Base-by-base conservation (phyloP, 805 yeast genomes). In the Kazachstania taianensis region DNA sequence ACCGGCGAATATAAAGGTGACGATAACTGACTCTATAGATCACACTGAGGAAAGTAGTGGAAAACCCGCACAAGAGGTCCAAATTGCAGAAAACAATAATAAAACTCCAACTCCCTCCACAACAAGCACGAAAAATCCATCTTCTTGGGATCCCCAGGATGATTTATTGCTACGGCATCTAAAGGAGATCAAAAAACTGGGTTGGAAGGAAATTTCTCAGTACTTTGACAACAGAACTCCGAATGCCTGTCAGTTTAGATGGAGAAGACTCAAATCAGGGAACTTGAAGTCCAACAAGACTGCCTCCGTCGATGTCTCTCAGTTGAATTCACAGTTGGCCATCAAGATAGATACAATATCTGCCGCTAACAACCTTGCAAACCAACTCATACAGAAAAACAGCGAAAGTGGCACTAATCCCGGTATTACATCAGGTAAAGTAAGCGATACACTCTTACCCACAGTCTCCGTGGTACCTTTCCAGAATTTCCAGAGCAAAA, bases 141-240 rank as follows among this genome's bases (percentile, higher is more conserved):
- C 75, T 4, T 71, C 89, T 0, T 82, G 94, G 94, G 79, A 82
- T 33, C 78, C 83, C 2, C 75, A 76, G 46, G 94, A 82, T 50
- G 94, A 82, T 50, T 61, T 74, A 37, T 53, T 81, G 22, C 60
- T 82, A 36, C 69, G 92, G 36, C 82, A 78, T 48, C 66, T 84
- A 51, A 84, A 84, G 59, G 94, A 84, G 54, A 75, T 76, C 42
- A 83, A 78, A 55, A 81, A 80, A 53, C 66, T 83, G 41, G 94
- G 94, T 2, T 84, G 94, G 94, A 76, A 84, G 56, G 94, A 84
- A 44, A 83, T 84, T 34, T 79, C 92, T 2, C 68, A 77, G 20
- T 81, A 79, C 50, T 84, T 84, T 57, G 69, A 75, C 33, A 78
- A 78, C 54, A 65, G 94, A 52, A 84, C 94, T 4, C 86, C 94